Conservation (phyloP, 768 basidiomycete species). For the Suillus alpinus region DNA sequence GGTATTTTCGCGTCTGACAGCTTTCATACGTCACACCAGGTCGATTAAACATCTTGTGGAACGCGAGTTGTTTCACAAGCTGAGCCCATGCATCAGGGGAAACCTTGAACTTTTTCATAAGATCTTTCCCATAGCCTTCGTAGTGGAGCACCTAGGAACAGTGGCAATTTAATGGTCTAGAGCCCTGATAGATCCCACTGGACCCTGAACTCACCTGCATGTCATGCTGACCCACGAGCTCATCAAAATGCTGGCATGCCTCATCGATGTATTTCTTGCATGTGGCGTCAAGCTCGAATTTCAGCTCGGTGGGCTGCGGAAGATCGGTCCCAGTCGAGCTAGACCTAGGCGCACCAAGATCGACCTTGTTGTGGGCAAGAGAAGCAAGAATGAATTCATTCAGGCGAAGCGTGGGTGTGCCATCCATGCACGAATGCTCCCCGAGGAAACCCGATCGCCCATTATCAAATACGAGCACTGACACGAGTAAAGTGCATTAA, state of each 20-base stretch:
- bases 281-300: slow-evolving; percentile 62
- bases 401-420: slow-evolving; percentile 90
- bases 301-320: slow-evolving; percentile 61
- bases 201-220: slow-evolving; percentile 51
- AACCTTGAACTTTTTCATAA: slow-evolving; percentile 77
- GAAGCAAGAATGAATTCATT: slow-evolving; percentile 91
- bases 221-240: slow-evolving; percentile 75
- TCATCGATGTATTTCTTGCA: slow-evolving; percentile 50
- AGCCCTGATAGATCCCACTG: neutral
- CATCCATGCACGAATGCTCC: slow-evolving; percentile 88
- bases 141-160: slow-evolving; percentile 68
- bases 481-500: neutral
- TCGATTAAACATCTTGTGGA: slow-evolving; percentile 76
- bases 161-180: neutral
- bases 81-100: slow-evolving; percentile 97
- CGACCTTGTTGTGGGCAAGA: slow-evolving; percentile 67
- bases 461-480: slow-evolving; percentile 93
- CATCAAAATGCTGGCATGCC: slow-evolving; percentile 69
- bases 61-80: slow-evolving; percentile 94
- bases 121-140: slow-evolving; percentile 83
- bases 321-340: slow-evolving; percentile 38
- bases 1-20: slow-evolving; percentile 90
- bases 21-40: slow-evolving; percentile 90
- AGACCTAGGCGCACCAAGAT: slow-evolving; percentile 58
- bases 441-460: slow-evolving; percentile 93